Evolutionary conservation across 2,329 filamentous ascomycete genomes (phyloP), one percentile per base, ranked within the genome.

Genomic region (Aspergillus ochraceoroseus): DNA sequence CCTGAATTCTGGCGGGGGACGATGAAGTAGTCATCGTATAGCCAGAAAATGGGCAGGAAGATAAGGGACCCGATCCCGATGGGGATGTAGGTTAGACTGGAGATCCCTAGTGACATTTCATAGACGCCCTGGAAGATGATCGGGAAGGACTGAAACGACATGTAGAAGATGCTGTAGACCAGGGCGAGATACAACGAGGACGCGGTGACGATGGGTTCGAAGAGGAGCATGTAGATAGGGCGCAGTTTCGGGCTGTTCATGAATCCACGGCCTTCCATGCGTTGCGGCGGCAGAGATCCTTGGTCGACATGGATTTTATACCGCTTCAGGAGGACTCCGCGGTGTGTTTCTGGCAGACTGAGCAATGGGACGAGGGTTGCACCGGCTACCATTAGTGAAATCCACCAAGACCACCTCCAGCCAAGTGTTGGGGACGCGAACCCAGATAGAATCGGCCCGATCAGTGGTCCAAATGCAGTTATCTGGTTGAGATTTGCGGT

Each of bases 351-450:
- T 12, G 79, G 82, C 41, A 86, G 71, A 44, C 81, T 70, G n/a
- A 77, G 41, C 9, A 38, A 12, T n/a, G 12, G 85, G 63, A 2
- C 79, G 65, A 2, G 80, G 59, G 59, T 81, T 70, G 1, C 80
- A 80, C 6, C 53, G 46, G 82, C 83, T 41, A 85, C 70, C 15
- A 87, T 83, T n/a, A 85, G 68, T 11, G 69, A 80, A 14, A 87
- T 72, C 76, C 67, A 69, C 23, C 71, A 72, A 0, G 62, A 59
- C 65, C 67, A 70, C 12, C 65, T 54, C 70, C 70, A 72, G 0
- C 55, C 61, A 0, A 49, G 11, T 2, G 26, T 17, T 5, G 26
- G 43, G 3, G 62, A 54, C 4, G 61, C 51, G 35, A 65, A 71
- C 1, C 68, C 68, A 0, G 68, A 68, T 12, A 71, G 64, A 0